A percentile compares a stretch with the other conserved stretches of the same genome.
Conservation (phyloP, 2,329 filamentous ascomycete species). For the Fusarium newnesense region DNA sequence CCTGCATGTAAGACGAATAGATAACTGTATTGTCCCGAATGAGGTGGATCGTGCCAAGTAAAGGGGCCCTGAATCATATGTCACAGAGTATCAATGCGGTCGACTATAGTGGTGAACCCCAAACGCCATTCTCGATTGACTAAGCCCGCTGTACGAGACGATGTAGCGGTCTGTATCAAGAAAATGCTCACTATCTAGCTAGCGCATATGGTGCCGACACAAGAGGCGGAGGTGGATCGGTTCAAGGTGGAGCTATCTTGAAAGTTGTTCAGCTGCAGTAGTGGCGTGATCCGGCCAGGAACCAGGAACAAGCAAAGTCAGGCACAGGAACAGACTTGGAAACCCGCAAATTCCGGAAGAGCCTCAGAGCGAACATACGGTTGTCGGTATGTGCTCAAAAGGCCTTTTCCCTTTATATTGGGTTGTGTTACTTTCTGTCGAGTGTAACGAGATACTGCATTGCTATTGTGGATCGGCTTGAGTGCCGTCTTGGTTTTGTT, state of each 20-base stretch:
- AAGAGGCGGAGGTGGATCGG: constrained; percentile 17
- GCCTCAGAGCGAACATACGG: background rate
- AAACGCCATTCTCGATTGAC: background rate
- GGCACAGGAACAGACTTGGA: constrained; percentile 14
- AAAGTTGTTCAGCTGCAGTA: constrained; percentile 17
- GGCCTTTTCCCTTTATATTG: background rate
- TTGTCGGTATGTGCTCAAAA: background rate
- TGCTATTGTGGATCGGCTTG: background rate
- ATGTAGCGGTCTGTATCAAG: constrained; percentile 29
- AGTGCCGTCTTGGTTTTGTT: constrained; percentile 13
- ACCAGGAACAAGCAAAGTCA: constrained; percentile 36
- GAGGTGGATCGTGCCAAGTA: background rate
- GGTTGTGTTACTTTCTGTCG: background rate
- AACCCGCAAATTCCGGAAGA: constrained; percentile 14
- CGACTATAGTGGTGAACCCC: constrained; percentile 3
- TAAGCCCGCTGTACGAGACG: background rate
- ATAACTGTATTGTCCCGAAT: background rate
- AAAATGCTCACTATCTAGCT: constrained; percentile 3
- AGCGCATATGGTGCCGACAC: background rate
- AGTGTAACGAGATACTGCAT: background rate
- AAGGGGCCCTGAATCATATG: constrained; percentile 3
- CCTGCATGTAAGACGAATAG: background rate
- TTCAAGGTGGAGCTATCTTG: constrained; percentile 25
- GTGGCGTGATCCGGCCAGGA: constrained; percentile 36
- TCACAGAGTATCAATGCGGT: background rate